A percentile compares a stretch with the other conserved stretches of the same genome.
These are phyloP conservation scores for apple (Malus domestica) DNA, from an alignment of 306 rosid genomes.

Conservation along the genomic window DNA sequence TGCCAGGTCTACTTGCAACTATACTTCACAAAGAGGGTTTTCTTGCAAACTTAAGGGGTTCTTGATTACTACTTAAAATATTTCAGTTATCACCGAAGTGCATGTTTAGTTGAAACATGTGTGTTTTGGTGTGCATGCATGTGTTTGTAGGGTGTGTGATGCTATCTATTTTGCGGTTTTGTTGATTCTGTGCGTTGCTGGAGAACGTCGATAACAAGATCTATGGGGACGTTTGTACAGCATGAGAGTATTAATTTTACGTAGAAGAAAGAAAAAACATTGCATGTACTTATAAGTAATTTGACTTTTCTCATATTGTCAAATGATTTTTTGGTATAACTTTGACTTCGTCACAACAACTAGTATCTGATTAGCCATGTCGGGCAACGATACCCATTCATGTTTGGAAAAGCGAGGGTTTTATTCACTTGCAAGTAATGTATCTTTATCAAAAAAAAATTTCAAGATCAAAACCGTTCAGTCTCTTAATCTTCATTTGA, in stretches of 20 bases:
- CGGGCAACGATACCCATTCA: too few species aligned
- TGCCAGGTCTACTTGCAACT: neutral
- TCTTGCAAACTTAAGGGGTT: neutral
- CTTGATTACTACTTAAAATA: too few species aligned
- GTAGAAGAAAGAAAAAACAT: rapidly evolving
- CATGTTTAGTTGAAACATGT: neutral
- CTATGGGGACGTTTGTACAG: neutral
- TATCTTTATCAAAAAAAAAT: too few species aligned
- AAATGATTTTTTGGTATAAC: too few species aligned
- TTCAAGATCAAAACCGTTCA: too few species aligned
- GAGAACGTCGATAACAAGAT: neutral
- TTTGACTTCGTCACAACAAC: too few species aligned
- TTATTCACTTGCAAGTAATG: too few species aligned
- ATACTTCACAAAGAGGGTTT: neutral
- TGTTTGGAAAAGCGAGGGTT: too few species aligned
- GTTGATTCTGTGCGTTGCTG: neutral
- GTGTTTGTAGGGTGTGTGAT: neutral
- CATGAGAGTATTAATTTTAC: neutral
- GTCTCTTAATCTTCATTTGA: too few species aligned
- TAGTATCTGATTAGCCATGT: too few species aligned
- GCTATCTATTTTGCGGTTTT: neutral
- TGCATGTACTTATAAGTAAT: too few species aligned
- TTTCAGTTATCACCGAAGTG: neutral
- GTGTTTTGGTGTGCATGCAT: neutral
- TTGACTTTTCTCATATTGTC: too few species aligned